Evolutionary conservation across 1,284 basidiomycete species (phyloP).

Genomic region (Ganoderma boninense): DNA sequence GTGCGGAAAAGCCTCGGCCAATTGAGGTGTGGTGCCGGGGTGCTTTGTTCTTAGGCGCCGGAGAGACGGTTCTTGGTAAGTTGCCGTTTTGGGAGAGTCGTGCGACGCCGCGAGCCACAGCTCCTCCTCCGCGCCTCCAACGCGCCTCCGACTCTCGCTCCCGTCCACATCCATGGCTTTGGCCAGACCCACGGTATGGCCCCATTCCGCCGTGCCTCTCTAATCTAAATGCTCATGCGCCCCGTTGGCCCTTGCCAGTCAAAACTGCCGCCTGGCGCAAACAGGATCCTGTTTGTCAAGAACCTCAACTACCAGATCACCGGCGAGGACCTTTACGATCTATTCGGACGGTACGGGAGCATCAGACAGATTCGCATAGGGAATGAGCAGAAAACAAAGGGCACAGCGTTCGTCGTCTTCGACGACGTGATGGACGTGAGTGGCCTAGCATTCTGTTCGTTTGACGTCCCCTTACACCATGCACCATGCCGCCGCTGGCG

Average conservation of each 20-base stretch:
- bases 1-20: not conserved
- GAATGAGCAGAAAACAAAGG: slow-evolving; percentile 91
- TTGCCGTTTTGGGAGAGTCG: slow-evolving; percentile 17
- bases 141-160: slow-evolving; percentile 8
- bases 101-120: slow-evolving; percentile 13
- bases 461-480: slow-evolving; percentile 14
- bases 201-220: slow-evolving; percentile 15
- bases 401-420: slow-evolving; percentile 95
- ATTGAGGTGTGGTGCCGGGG: not conserved
- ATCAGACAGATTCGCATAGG: slow-evolving; percentile 96
- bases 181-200: slow-evolving; percentile 68
- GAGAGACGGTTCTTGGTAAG: slow-evolving; percentile 8
- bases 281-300: slow-evolving; percentile 87
- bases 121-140: not conserved
- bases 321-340: slow-evolving; percentile 94
- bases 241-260: slow-evolving; percentile 50
- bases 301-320: slow-evolving; percentile 96
- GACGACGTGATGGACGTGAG: slow-evolving; percentile 91
- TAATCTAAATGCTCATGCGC: not conserved
- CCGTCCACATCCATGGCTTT: slow-evolving; percentile 57
- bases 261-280: slow-evolving; percentile 86
- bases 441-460: slow-evolving; percentile 25
- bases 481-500: slow-evolving; percentile 12
- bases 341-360: slow-evolving; percentile 97
- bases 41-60: not conserved